phyloP scores from a whole-genome alignment of 1,284 basidiomycete species.

The Pyrrhoderma noxium region DNA sequence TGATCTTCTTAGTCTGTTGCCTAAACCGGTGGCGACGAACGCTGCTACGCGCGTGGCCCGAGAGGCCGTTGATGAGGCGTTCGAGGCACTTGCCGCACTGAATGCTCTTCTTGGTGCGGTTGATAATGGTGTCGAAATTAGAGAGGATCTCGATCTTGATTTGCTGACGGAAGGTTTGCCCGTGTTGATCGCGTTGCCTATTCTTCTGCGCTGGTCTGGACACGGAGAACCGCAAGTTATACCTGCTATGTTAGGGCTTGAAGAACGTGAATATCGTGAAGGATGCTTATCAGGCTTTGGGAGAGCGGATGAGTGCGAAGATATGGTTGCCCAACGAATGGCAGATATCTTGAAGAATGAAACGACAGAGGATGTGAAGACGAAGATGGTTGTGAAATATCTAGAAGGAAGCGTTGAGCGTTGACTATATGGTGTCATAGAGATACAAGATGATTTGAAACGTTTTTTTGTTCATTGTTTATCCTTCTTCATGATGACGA shows the following conservation, averaged over 20 bases:
- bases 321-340: constrained; percentile 48
- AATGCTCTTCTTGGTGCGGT: constrained; percentile 48
- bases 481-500: too few species aligned
- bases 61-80: constrained; percentile 73
- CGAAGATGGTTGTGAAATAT: constrained; percentile 37
- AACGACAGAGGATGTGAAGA: constrained; percentile 27
- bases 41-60: constrained; percentile 45
- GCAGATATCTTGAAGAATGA: constrained; percentile 39
- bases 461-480: too few species aligned
- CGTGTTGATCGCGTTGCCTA: constrained; percentile 59
- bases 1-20: constrained; percentile 51
- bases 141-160: constrained; percentile 35
- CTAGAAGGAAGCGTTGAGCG: constrained; percentile 36
- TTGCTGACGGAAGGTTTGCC: constrained; percentile 55
- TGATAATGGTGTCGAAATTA: constrained; percentile 26
- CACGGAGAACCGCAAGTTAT: constrained; percentile 34
- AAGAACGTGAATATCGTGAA: constrained; percentile 55
- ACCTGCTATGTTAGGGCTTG: constrained; percentile 45
- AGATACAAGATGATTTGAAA: too few species aligned
- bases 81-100: constrained; percentile 52
- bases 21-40: constrained; percentile 47
- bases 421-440: constrained; percentile 21
- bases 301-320: constrained; percentile 65
- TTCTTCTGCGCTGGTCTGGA: constrained; percentile 44
- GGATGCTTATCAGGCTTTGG: constrained; percentile 66